These are phyloP conservation scores for Rhizoclosmatium globosum DNA, from an alignment of 192 early-diverging fungal genomes.

Conservation along the genomic window DNA sequence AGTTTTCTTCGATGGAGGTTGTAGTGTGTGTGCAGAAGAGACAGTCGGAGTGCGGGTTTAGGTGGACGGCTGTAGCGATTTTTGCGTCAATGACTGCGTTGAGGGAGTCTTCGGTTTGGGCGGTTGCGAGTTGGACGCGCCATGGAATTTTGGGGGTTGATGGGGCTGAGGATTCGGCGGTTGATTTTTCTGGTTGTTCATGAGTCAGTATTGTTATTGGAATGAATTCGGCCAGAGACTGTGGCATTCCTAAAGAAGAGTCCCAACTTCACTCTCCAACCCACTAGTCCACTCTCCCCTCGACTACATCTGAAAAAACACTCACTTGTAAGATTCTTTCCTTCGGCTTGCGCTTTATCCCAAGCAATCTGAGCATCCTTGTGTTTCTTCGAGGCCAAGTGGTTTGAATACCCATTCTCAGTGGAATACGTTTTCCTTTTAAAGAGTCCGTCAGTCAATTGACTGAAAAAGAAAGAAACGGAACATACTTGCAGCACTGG, in stretches of 20 bases:
- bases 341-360: conserved; percentile 35
- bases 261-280: no score
- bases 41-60: conserved; percentile 79
- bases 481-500: conserved; percentile 30
- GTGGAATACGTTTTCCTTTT: conserved; percentile 70
- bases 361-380: conserved; percentile 66
- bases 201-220: neutral
- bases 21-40: conserved; percentile 84
- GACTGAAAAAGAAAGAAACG: neutral
- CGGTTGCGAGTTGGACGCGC: conserved; percentile 53
- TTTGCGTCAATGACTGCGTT: conserved; percentile 83
- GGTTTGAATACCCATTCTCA: conserved; percentile 88
- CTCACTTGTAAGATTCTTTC: no score
- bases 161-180: neutral
- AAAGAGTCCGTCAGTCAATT: neutral
- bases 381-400: conserved; percentile 95
- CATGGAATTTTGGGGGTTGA: conserved; percentile 32
- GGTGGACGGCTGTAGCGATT: conserved; percentile 70
- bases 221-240: neutral
- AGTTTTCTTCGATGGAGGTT: conserved; percentile 64
- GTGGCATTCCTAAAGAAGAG: no score
- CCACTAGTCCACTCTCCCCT: neutral
- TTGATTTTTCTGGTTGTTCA: neutral
- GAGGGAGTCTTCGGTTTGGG: conserved; percentile 71
- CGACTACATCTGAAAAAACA: neutral